phyloP scores from a whole-genome alignment of 208 protist species.

The Acanthamoeba lenticulata region DNA sequence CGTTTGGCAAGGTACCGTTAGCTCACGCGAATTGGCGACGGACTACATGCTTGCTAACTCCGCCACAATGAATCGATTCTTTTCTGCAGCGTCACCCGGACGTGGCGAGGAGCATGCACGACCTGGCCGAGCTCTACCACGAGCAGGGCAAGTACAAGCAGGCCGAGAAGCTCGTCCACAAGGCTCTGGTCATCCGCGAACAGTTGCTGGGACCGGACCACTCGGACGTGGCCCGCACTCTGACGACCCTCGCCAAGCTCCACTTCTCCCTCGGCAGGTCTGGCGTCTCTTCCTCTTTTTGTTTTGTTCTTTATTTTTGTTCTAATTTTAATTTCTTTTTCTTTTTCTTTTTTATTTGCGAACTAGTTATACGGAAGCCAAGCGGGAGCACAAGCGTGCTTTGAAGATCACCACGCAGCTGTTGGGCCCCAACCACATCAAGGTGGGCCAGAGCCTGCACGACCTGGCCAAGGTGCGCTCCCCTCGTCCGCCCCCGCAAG shows the following conservation, averaged over 20 bases:
- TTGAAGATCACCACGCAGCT: constrained; percentile 59
- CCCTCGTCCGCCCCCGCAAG: neutral
- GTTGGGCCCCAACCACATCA: constrained; percentile 64
- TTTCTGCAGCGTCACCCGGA: constrained; percentile 35
- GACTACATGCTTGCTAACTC: too few species aligned
- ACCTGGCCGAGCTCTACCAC: constrained; percentile 69
- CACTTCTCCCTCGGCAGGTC: constrained; percentile 66
- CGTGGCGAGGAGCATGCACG: constrained; percentile 59
- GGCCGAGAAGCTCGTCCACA: constrained; percentile 53
- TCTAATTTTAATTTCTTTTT: neutral
- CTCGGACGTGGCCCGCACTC: constrained; percentile 63
- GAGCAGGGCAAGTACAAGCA: constrained; percentile 69
- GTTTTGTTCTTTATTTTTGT: neutral
- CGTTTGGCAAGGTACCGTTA: constrained; percentile 59
- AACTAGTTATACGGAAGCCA: constrained; percentile 47
- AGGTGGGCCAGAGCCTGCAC: constrained; percentile 53
- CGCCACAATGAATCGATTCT: neutral
- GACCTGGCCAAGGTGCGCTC: constrained; percentile 31
- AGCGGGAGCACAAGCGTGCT: constrained; percentile 54
- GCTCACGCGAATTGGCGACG: neutral
- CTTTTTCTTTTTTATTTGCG: neutral
- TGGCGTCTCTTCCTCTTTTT: neutral
- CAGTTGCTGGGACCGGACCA: constrained; percentile 60
- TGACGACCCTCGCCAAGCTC: constrained; percentile 52
- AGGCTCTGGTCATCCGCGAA: constrained; percentile 65